Evolutionary conservation across 2,329 filamentous ascomycete species (phyloP).

Genomic region (Hymenoscyphus occultus): DNA sequence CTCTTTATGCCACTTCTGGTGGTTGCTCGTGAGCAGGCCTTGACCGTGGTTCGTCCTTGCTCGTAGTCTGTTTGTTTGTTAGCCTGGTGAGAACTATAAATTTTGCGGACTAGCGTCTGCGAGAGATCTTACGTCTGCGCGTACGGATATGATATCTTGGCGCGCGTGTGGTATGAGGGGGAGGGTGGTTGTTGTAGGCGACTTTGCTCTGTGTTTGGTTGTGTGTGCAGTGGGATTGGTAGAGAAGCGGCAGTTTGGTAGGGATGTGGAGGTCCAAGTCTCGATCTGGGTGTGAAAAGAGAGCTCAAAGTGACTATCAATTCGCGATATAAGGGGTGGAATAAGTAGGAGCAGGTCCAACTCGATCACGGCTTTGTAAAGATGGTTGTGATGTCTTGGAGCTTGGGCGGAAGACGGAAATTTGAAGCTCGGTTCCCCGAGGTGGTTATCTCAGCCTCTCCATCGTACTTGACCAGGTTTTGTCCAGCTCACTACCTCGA

Average conservation of each 20-base stretch:
- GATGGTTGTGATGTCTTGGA: neutral
- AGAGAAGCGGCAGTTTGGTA: neutral
- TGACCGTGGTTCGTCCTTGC: neutral
- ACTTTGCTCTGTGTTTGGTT: neutral
- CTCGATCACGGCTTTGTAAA: neutral
- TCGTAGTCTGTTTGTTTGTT: neutral
- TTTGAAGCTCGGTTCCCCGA: conserved; percentile 15
- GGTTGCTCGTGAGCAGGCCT: neutral
- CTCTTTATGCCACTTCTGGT: neutral
- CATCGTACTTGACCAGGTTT: too few relatives aligned
- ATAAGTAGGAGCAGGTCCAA: neutral
- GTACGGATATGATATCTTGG: neutral
- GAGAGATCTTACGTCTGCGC: neutral
- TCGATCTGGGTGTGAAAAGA: neutral
- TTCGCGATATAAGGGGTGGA: neutral
- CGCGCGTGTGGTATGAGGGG: neutral
- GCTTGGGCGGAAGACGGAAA: conserved; percentile 10
- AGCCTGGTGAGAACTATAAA: neutral
- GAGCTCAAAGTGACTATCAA: neutral
- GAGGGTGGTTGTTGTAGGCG: neutral
- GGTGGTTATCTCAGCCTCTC: neutral
- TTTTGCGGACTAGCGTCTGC: neutral
- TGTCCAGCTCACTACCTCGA: neutral
- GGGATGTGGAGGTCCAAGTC: neutral
- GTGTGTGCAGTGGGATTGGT: neutral